Evolutionary conservation across 2,329 filamentous ascomycete species (phyloP).

Genomic region (Fusarium concolor): DNA sequence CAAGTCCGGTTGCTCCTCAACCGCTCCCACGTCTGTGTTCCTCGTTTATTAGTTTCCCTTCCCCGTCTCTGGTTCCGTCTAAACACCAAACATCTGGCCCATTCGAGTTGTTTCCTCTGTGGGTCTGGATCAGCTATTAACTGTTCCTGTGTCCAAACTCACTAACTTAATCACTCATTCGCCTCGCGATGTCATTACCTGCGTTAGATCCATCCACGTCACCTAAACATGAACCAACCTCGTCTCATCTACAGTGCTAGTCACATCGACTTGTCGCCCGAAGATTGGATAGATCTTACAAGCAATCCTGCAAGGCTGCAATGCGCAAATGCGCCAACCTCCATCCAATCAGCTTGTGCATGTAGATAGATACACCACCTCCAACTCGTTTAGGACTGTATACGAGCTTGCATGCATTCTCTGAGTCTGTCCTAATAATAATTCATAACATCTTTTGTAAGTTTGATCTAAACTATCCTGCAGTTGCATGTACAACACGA

Average conservation of each 20-base stretch:
- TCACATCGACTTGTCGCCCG: not conserved
- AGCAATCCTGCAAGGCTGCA: not conserved
- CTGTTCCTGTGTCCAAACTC: slow-evolving; percentile 9
- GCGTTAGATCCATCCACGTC: too few relatives aligned
- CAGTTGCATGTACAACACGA: not conserved
- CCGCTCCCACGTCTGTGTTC: slow-evolving; percentile 43
- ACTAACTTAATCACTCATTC: not conserved
- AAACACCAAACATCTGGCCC: slow-evolving; percentile 39
- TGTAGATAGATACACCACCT: not conserved
- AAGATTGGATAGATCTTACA: not conserved
- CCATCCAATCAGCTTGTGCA: not conserved
- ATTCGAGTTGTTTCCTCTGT: slow-evolving; percentile 32
- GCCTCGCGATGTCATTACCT: slow-evolving; percentile 32
- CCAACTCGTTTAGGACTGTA: not conserved
- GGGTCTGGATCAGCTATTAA: slow-evolving; percentile 29
- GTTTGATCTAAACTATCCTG: not conserved
- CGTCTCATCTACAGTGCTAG: slow-evolving; percentile 29
- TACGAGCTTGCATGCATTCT: slow-evolving; percentile 4
- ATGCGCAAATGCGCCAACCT: not conserved
- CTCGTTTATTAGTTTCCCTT: slow-evolving; percentile 33
- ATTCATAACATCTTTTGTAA: not conserved
- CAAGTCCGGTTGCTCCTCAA: slow-evolving; percentile 38
- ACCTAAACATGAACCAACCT: too few relatives aligned
- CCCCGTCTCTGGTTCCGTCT: slow-evolving; percentile 21
- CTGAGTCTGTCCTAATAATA: not conserved